Percentiles rank a stretch among this genome's conserved stretches.
Conservation (phyloP, 139 green algal genomes). For the Chlamydomonas schloesseri region DNA sequence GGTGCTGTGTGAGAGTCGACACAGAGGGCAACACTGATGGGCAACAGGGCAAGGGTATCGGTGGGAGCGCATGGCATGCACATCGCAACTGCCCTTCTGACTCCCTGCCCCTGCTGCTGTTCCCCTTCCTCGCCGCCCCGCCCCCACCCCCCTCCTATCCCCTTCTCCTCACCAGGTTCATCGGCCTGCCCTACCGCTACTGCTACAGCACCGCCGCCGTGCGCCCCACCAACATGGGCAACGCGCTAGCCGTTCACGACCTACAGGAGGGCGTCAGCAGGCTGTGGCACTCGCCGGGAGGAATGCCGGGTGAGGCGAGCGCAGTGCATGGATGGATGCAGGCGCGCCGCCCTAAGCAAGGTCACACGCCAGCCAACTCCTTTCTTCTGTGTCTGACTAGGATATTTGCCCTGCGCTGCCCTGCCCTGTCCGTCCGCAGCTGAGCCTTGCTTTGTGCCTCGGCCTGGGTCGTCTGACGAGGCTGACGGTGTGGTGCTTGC, state of each 20-base stretch:
- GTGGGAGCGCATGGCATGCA: too few relatives aligned
- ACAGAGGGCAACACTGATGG: too few relatives aligned
- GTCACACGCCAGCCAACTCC: not conserved
- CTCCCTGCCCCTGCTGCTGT: too few relatives aligned
- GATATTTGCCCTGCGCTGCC: not conserved
- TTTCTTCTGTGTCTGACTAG: not conserved
- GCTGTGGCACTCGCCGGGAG: slow-evolving; percentile 75
- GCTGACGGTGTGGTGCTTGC: slow-evolving; percentile 85
- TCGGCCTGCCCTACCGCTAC: slow-evolving; percentile 60
- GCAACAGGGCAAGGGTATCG: too few relatives aligned
- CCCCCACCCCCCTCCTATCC: not conserved
- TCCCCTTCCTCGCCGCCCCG: not conserved
- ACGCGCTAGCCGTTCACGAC: slow-evolving; percentile 81
- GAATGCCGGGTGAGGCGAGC: slow-evolving; percentile 39
- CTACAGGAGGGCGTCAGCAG: slow-evolving; percentile 44
- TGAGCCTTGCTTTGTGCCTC: slow-evolving; percentile 78
- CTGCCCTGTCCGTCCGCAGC: slow-evolving; percentile 43
- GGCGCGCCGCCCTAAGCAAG: too few relatives aligned
- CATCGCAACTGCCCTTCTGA: too few relatives aligned
- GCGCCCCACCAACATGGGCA: slow-evolving; percentile 77
- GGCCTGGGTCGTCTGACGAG: slow-evolving; percentile 62
- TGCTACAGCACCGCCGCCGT: slow-evolving; percentile 67
- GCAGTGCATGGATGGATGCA: not conserved
- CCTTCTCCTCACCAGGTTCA: too few relatives aligned
- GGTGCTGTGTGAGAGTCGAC: too few relatives aligned